Conservation (phyloP, 1,284 basidiomycete genomes). For the Leccinum insolens region DNA sequence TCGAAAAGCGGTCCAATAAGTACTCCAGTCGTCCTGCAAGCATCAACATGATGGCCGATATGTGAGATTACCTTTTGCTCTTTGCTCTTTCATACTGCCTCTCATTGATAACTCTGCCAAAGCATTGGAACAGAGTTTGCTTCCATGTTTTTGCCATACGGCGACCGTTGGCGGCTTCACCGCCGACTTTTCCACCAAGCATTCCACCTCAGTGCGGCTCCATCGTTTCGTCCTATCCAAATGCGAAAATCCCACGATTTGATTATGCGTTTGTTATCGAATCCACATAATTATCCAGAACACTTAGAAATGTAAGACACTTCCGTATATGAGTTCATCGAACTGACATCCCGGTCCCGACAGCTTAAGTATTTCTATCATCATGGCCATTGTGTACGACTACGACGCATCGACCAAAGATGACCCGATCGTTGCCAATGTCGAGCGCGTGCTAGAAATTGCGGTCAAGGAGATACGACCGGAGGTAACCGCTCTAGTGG, state of each 20-base stretch:
- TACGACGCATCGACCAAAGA: conserved; percentile 18
- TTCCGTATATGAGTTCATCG: background rate
- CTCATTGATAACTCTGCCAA: background rate
- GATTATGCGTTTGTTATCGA: conserved; percentile 13
- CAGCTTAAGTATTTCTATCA: conserved; percentile 8
- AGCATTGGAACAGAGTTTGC: conserved; percentile 24
- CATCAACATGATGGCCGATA: background rate
- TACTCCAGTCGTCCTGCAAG: background rate
- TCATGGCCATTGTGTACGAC: conserved; percentile 20
- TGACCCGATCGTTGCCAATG: conserved; percentile 24
- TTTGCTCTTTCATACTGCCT: too few relatives aligned
- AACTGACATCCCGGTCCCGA: background rate
- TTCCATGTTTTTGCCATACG: conserved; percentile 27
- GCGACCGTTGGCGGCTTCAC: conserved; percentile 31
- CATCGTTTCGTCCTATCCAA: conserved; percentile 24
- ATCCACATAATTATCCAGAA: conserved; percentile 6
- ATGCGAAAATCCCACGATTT: conserved; percentile 25
- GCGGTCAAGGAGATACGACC: conserved; percentile 20
- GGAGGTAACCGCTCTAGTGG: conserved; percentile 21
- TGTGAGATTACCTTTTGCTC: too few relatives aligned
- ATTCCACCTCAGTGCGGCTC: conserved; percentile 20
- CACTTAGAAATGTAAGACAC: conserved; percentile 25
- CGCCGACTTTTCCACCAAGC: conserved; percentile 33
- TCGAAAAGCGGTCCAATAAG: conserved; percentile 18
- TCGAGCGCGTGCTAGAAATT: conserved; percentile 10